These are phyloP conservation scores for Xylariaceae sp. DNA, from an alignment of 2,329 filamentous ascomycete genomes.

Conservation along the genomic window DNA sequence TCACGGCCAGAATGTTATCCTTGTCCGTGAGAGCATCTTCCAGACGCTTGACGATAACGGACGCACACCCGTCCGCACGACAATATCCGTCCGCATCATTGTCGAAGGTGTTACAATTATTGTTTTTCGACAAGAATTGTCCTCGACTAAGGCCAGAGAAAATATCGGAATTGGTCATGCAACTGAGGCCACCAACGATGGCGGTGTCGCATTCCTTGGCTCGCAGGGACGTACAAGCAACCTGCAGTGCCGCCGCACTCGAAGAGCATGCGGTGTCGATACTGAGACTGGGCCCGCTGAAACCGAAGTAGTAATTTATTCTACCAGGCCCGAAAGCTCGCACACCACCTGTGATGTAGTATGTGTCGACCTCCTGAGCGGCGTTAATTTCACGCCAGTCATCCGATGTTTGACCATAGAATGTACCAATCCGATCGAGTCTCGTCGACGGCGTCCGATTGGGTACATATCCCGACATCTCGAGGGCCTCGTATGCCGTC, in stretches of 20 bases:
- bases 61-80: slow-evolving; percentile 69
- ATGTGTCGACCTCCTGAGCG: slow-evolving; percentile 58
- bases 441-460: slow-evolving; percentile 68
- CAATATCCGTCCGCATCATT: slow-evolving; percentile 78
- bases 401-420: slow-evolving; percentile 71
- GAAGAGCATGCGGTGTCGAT: slow-evolving; percentile 40
- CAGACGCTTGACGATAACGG: slow-evolving; percentile 71
- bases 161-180: slow-evolving; percentile 76
- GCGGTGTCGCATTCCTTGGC: slow-evolving; percentile 75
- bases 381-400: slow-evolving; percentile 75
- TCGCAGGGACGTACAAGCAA: slow-evolving; percentile 64
- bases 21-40: slow-evolving; percentile 73
- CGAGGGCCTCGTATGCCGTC: slow-evolving; percentile 75
- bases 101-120: slow-evolving; percentile 75
- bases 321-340: slow-evolving; percentile 49
- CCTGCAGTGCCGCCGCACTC: slow-evolving; percentile 35
- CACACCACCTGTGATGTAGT: slow-evolving; percentile 47
- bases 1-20: slow-evolving; percentile 71
- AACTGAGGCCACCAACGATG: slow-evolving; percentile 71
- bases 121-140: slow-evolving; percentile 72
- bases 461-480: slow-evolving; percentile 73
- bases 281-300: slow-evolving; percentile 36
- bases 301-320: slow-evolving; percentile 42
- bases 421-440: slow-evolving; percentile 58
- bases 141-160: slow-evolving; percentile 70